Conservation (phyloP, 2,329 filamentous ascomycete species). For the Trichoderma harzianum region DNA sequence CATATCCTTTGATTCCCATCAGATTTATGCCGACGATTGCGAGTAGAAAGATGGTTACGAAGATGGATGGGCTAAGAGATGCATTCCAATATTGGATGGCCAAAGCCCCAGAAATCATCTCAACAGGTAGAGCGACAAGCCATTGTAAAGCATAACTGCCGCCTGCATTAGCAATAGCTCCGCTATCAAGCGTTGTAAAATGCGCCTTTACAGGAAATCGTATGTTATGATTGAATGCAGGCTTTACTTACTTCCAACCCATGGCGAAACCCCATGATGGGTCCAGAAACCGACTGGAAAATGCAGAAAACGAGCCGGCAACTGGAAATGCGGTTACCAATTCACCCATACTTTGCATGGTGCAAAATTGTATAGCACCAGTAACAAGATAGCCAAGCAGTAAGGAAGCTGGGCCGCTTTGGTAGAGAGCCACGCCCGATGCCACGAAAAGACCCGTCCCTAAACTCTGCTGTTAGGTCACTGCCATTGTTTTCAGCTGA, state of each 20-base stretch:
- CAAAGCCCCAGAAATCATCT: not conserved
- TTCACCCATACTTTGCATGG: conserved; percentile 3
- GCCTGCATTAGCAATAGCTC: not conserved
- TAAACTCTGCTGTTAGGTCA: not conserved
- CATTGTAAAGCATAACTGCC: not conserved
- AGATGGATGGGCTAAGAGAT: conserved; percentile 1
- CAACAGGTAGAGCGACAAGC: not conserved
- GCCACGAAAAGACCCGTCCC: conserved; percentile 1
- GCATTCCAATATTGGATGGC: conserved; percentile 4
- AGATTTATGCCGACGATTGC: not conserved
- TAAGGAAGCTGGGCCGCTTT: not conserved
- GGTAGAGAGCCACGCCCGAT: not conserved
- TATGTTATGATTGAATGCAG: too few relatives aligned
- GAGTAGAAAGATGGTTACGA: not conserved
- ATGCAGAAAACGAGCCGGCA: conserved; percentile 1
- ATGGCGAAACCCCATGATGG: conserved; percentile 7
- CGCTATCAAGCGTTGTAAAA: not conserved
- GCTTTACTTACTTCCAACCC: conserved; percentile 3
- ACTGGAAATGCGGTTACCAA: not conserved
- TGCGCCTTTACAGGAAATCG: not conserved
- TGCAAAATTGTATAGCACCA: conserved; percentile 1
- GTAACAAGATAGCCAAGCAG: not conserved
- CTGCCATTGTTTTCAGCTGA: not conserved
- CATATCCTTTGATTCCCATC: not conserved
- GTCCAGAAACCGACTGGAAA: conserved; percentile 4